Conservation (phyloP, 768 basidiomycete species). For the Termitomyces sp. region DNA sequence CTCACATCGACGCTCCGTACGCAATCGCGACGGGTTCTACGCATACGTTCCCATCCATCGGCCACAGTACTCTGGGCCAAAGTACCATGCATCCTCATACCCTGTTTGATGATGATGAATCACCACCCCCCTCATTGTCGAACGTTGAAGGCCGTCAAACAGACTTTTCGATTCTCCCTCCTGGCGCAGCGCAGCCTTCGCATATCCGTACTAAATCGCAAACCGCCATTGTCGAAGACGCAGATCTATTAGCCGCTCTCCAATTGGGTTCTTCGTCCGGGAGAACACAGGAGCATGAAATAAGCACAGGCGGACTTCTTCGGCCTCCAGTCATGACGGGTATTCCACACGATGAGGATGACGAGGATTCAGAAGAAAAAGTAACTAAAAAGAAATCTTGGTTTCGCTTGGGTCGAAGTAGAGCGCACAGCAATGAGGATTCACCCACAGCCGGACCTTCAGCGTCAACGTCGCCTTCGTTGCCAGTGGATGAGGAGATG, state of each 20-base stretch:
- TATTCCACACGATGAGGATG: conserved; percentile 27
- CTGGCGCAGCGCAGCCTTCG: conserved; percentile 60
- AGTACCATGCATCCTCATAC: conserved; percentile 20
- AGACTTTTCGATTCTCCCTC: conserved; percentile 32
- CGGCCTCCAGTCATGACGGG: conserved; percentile 15
- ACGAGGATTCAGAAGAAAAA: conserved; percentile 32
- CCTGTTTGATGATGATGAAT: conserved; percentile 27
- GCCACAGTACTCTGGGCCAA: conserved; percentile 32
- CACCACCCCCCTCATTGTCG: conserved; percentile 47
- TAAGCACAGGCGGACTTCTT: conserved; percentile 13
- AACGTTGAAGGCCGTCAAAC: conserved; percentile 37
- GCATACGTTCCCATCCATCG: conserved; percentile 62
- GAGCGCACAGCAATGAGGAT: conserved; percentile 55
- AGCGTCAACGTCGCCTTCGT: conserved; percentile 15
- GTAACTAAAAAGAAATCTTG: conserved; percentile 64
- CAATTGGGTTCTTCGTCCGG: conserved; percentile 7
- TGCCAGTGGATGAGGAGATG: conserved; percentile 28
- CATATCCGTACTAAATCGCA: conserved; percentile 78
- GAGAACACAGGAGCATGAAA: conserved; percentile 15
- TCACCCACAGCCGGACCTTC: conserved; percentile 22
- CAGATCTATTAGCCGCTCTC: conserved; percentile 21
- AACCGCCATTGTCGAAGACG: conserved; percentile 77
- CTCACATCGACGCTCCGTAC: conserved; percentile 83
- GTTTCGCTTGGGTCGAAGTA: conserved; percentile 56
- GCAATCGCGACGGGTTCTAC: conserved; percentile 62